A percentile compares a stretch with the other conserved stretches of the same genome.
These are phyloP conservation scores for Leptodermis oblonga DNA, from an alignment of 257 asterid species.

Conservation along the genomic window DNA sequence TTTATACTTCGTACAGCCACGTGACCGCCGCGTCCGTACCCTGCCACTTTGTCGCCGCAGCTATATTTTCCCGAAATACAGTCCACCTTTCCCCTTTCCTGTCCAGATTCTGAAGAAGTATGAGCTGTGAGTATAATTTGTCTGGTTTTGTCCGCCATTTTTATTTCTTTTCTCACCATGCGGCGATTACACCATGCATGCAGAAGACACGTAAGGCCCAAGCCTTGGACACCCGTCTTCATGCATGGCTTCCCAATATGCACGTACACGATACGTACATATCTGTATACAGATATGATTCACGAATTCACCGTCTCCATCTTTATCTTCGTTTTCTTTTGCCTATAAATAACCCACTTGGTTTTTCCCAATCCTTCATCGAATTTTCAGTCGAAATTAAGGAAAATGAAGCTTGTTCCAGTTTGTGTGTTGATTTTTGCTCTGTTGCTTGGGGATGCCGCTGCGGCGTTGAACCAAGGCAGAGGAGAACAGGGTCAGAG, in stretches of 20 bases:
- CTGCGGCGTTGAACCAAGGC: constrained; percentile 12
- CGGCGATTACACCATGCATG: background rate
- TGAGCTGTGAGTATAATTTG: no score
- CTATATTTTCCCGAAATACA: background rate
- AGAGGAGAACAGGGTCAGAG: background rate
- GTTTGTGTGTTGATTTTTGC: constrained; percentile 11
- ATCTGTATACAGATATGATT: background rate
- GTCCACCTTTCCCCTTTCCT: background rate
- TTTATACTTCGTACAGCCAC: no score
- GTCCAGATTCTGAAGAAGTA: background rate
- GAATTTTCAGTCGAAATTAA: background rate
- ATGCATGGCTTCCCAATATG: constrained; percentile 8
- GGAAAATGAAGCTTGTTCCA: background rate
- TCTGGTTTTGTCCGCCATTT: no score
- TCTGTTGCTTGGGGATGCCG: constrained; percentile 28
- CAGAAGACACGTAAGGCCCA: background rate
- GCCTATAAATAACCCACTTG: background rate
- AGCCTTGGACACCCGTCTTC: constrained; percentile 15
- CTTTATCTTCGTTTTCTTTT: background rate
- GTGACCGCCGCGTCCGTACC: background rate
- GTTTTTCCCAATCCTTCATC: background rate
- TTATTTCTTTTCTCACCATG: background rate
- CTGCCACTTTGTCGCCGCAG: constrained; percentile 1
- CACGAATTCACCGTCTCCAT: background rate
- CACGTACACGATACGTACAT: no score